Base-by-base conservation (phyloP, 2,329 filamentous ascomycete genomes). In the Fonsecaea monophora region DNA sequence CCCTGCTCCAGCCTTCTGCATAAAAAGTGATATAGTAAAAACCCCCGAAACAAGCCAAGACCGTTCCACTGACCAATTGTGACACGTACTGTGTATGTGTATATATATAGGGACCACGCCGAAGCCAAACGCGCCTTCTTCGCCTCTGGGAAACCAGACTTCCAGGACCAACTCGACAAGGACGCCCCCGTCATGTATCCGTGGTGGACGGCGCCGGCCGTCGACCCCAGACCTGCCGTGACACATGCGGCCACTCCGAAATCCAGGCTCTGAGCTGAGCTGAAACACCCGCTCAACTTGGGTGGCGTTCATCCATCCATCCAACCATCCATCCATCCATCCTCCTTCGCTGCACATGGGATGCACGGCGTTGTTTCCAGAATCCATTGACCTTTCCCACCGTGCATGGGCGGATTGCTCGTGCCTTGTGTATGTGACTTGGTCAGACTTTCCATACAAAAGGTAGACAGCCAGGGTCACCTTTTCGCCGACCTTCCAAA, bases 141-240 rank as follows among this genome's bases (percentile, higher is more conserved):
- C 64, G 73, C 3, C 71, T 77, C 32, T 71, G 71, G 7, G 58
- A 70, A 21, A 25, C 50, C 50, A 61, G 62, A 2, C 67, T 77
- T 10, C 71, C 72, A 1, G 38, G 74, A 5, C 73, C 40, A 60
- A 25, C 18, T 60, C 4, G 40, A 50, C 40, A 60, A 21, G 15
- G 35, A 34, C 12, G 21, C 57, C 5, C 57, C 57, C 3, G 10
- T 12, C 40, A 60, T 40, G 7, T 60, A 54, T 42, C 59, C 59
- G 1, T 62, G 59, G 59, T 62, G 48, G 48, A 37, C 48, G n/a
- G 48, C 54, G 30, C 21, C 42, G 12, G 59, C 37, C n/a, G 48
- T 62, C 6, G 59, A 62, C 13, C 34, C 48, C 15, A 54, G 40
- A 35, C 59, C 59, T 10, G 13, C 40, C 15, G 40, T 42, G 40